These are phyloP conservation scores for Elsinoe batatas DNA, from an alignment of 2,329 filamentous ascomycete species.

Conservation along the genomic window DNA sequence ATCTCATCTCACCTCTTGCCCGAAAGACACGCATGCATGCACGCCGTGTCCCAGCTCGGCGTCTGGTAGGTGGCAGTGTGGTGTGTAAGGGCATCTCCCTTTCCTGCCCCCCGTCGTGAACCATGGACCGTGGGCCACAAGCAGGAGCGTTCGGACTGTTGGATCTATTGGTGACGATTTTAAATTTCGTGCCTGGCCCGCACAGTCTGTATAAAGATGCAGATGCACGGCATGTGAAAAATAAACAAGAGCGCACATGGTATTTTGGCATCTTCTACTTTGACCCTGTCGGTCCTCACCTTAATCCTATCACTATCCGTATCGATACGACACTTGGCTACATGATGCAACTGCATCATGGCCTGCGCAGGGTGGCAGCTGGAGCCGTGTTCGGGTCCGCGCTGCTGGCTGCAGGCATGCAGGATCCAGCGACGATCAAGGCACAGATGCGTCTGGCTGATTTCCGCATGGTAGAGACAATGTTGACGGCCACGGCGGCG, in stretches of 20 bases:
- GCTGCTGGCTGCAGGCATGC: conserved; percentile 51
- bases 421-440: conserved; percentile 48
- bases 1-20: not conserved
- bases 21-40: not conserved
- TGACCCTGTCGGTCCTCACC: not conserved
- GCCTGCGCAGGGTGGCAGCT: conserved; percentile 7
- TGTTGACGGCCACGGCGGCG: conserved; percentile 51
- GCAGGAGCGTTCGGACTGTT: conserved; percentile 2
- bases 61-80: not conserved
- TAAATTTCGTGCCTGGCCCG: not conserved
- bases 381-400: conserved; percentile 54
- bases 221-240: not conserved
- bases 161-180: conserved; percentile 4
- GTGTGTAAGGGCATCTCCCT: not conserved
- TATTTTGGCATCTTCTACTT: not conserved
- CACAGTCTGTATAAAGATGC: not conserved
- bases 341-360: conserved; percentile 4
- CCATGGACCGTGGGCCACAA: not conserved
- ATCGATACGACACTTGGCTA: not conserved
- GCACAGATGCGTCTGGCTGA: conserved; percentile 51
- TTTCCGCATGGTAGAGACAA: conserved; percentile 57
- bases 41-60: not conserved
- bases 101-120: not conserved
- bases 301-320: not conserved
- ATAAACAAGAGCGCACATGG: conserved; percentile 1